Percentiles rank a stretch among this genome's conserved stretches.
phyloP scores from a whole-genome alignment of 441 rosid genomes.

The Manihot esculenta region DNA sequence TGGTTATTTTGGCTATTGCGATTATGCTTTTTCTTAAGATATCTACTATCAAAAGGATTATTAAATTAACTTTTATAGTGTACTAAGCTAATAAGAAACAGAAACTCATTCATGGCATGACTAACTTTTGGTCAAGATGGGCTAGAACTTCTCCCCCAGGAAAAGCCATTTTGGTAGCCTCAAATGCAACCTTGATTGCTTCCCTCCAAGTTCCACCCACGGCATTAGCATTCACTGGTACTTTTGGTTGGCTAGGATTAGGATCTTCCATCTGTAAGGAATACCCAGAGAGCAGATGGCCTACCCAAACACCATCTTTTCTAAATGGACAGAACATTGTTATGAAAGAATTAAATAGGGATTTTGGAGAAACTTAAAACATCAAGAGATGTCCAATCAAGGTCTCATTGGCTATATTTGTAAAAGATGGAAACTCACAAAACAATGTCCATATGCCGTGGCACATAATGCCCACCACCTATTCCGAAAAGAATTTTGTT shows the following conservation, averaged over 20 bases:
- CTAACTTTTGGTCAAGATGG: conserved; percentile 88
- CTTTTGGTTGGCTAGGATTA: conserved; percentile 43
- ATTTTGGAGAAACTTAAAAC: background rate
- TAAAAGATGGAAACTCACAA: conserved; percentile 42
- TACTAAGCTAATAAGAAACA: background rate
- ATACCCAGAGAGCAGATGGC: conserved; percentile 82
- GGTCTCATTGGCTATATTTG: background rate
- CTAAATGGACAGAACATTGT: conserved; percentile 30
- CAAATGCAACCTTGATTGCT: conserved; percentile 63
- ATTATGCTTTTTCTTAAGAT: background rate
- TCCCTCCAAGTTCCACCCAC: conserved; percentile 77
- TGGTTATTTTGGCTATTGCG: background rate
- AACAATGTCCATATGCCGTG: conserved; percentile 79
- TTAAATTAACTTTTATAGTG: background rate
- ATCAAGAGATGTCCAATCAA: background rate
- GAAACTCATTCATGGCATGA: conserved; percentile 5
- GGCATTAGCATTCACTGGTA: conserved; percentile 27
- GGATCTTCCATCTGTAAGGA: conserved; percentile 84
- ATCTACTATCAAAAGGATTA: background rate
- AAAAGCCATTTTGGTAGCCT: conserved; percentile 71
- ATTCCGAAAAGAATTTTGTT: conserved; percentile 70
- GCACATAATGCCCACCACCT: conserved; percentile 86
- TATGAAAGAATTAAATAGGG: background rate
- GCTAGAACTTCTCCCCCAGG: conserved; percentile 74
- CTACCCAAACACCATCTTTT: conserved; percentile 81